Evolutionary conservation across 345 rosid genomes (phyloP).

Genomic region (Pelargonium nanum): DNA sequence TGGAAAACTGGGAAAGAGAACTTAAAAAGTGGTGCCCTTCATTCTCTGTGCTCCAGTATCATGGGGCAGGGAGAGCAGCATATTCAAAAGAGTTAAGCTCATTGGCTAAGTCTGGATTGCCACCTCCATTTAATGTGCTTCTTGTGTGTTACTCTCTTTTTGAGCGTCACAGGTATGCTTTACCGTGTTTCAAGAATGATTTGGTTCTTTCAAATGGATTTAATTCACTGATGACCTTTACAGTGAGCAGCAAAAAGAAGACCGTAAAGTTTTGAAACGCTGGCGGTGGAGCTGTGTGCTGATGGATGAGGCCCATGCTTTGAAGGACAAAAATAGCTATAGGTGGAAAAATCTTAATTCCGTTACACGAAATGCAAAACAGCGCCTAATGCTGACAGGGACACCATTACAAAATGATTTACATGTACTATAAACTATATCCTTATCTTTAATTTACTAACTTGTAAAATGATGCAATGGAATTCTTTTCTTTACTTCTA

Average conservation of each 20-base stretch:
- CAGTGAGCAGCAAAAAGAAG: conserved; percentile 96
- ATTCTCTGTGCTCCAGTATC: conserved; percentile 76
- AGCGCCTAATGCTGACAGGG: conserved; percentile 96
- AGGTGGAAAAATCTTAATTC: conserved; percentile 97
- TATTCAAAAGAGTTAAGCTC: conserved; percentile 71
- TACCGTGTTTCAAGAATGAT: conserved; percentile 8
- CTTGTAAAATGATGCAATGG: neutral
- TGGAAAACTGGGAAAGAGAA: conserved; percentile 99
- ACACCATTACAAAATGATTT: conserved; percentile 98
- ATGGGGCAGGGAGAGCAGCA: conserved; percentile 72
- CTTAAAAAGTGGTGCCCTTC: conserved; percentile 97
- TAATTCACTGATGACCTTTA: conserved; percentile 20
- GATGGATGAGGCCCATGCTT: conserved; percentile 99
- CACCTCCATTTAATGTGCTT: conserved; percentile 83
- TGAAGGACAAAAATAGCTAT: conserved; percentile 89
- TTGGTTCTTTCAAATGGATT: conserved; percentile 2
- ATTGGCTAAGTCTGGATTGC: conserved; percentile 70
- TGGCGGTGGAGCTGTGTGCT: conserved; percentile 98
- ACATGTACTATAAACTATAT: conserved; percentile 36
- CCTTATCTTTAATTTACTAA: neutral
- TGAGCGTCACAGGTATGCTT: conserved; percentile 81
- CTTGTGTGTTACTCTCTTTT: conserved; percentile 94
- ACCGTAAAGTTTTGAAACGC: conserved; percentile 73
- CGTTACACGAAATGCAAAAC: conserved; percentile 84
- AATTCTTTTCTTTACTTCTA: neutral